Conservation (phyloP, 2,329 filamentous ascomycete species). For the Dactylellina cionopaga region DNA sequence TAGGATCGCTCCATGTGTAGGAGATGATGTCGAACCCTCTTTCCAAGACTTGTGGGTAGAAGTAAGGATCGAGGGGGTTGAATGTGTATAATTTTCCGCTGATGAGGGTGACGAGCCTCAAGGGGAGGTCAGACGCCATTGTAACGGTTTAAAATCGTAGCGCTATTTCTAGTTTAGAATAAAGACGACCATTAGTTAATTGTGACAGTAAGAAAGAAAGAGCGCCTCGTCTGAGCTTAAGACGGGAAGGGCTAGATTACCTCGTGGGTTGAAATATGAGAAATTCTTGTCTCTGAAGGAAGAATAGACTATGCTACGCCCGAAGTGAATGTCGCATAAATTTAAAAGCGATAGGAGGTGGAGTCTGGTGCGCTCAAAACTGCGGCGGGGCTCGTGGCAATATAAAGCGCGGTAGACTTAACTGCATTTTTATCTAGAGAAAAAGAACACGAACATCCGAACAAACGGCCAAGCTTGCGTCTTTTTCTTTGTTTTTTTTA, state of each 20-base stretch:
- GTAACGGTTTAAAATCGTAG: neutral
- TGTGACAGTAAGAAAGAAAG: neutral
- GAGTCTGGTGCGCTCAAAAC: too few species aligned
- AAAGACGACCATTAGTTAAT: neutral
- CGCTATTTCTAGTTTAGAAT: neutral
- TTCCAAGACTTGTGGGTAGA: neutral
- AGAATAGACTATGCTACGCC: too few species aligned
- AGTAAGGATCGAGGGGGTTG: constrained; percentile 7
- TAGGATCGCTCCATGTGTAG: constrained; percentile 6
- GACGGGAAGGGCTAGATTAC: too few species aligned
- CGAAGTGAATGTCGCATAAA: too few species aligned
- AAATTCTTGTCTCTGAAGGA: too few species aligned
- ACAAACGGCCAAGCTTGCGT: neutral
- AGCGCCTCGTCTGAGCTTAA: too few species aligned
- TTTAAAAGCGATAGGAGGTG: neutral
- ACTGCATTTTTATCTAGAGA: too few species aligned
- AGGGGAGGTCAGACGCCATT: constrained; percentile 4
- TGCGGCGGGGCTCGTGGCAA: too few species aligned
- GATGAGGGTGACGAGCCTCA: constrained; percentile 3
- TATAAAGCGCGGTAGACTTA: too few species aligned
- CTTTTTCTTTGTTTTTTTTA: too few species aligned
- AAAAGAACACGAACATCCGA: too few species aligned
- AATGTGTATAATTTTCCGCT: neutral
- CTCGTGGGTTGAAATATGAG: too few species aligned
- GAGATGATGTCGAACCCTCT: constrained; percentile 15